Conservation (phyloP, 345 rosid species). For the Salix suchowensis region DNA sequence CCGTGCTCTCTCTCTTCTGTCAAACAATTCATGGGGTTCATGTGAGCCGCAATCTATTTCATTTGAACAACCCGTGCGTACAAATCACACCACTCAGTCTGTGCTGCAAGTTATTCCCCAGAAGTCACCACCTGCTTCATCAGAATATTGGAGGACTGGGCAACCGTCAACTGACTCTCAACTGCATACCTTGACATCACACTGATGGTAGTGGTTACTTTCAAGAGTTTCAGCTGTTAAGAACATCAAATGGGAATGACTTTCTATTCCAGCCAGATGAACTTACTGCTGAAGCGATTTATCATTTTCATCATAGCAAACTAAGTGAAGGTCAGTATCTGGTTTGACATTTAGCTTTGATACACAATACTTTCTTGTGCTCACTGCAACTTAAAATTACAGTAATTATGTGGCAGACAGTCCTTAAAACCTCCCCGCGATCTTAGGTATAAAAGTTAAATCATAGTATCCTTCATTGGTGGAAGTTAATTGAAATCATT, state of each 20-base stretch:
- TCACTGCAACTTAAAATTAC: neutral
- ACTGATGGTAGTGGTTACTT: constrained; percentile 30
- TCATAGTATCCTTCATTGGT: neutral
- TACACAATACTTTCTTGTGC: neutral
- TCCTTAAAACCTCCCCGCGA: neutral
- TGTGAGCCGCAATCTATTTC: constrained; percentile 47
- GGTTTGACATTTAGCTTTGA: neutral
- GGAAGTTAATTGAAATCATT: neutral
- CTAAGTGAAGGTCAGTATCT: constrained; percentile 1
- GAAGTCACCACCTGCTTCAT: constrained; percentile 24
- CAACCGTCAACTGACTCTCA: constrained; percentile 27
- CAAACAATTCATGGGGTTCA: constrained; percentile 61
- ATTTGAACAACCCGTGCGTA: constrained; percentile 31
- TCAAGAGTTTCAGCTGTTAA: constrained; percentile 41
- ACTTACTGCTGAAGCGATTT: constrained; percentile 22
- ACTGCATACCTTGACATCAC: constrained; percentile 22
- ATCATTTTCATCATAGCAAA: neutral
- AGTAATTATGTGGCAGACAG: neutral
- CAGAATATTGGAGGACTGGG: constrained; percentile 41
- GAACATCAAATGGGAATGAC: constrained; percentile 35
- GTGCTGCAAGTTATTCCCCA: constrained; percentile 22
- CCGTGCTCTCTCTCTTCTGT: constrained; percentile 99
- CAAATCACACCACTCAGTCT: constrained; percentile 27
- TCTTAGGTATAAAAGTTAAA: neutral
- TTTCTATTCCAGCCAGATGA: constrained; percentile 41